Conservation (phyloP, 2,329 filamentous ascomycete genomes). For the Colletotrichum sp. region DNA sequence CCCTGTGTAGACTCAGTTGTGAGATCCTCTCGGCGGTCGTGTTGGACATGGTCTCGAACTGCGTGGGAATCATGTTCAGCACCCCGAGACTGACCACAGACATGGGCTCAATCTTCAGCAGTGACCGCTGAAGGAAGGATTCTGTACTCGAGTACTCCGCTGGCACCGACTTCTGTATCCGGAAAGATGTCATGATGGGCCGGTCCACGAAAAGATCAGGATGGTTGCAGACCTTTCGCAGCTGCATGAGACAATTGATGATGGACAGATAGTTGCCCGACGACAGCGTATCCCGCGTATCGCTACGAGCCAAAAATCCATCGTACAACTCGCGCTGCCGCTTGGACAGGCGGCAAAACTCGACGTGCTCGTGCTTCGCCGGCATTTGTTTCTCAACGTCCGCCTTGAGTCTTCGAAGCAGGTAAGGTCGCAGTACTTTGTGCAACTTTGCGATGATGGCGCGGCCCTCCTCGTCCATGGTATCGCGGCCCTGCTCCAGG, state of each 20-base stretch:
- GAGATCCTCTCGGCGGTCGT: constrained; percentile 59
- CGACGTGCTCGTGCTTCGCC: constrained; percentile 95
- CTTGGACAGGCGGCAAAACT: constrained; percentile 94
- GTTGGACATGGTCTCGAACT: constrained; percentile 69
- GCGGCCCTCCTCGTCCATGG: constrained; percentile 92
- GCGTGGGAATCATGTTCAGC: constrained; percentile 78
- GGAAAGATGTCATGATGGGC: constrained; percentile 95
- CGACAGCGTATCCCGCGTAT: constrained; percentile 86
- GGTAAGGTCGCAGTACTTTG: constrained; percentile 89
- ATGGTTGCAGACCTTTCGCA: constrained; percentile 98
- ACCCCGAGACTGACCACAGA: constrained; percentile 74
- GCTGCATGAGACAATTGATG: constrained; percentile 97
- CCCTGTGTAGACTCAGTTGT: constrained; percentile 72
- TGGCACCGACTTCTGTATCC: constrained; percentile 81
- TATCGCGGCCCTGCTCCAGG: constrained; percentile 89
- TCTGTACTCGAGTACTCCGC: constrained; percentile 78
- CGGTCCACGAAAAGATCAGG: constrained; percentile 96
- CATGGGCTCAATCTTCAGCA: constrained; percentile 69
- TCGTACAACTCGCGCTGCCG: constrained; percentile 95
- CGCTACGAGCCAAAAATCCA: constrained; percentile 88
- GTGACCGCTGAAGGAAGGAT: constrained; percentile 67
- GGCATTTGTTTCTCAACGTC: constrained; percentile 99
- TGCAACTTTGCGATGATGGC: constrained; percentile 93
- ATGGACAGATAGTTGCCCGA: constrained; percentile 97
- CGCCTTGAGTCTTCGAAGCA: constrained; percentile 88